Evolutionary conservation across 192 early-diverging fungal species (phyloP).

Genomic region (Coemansia sp.): DNA sequence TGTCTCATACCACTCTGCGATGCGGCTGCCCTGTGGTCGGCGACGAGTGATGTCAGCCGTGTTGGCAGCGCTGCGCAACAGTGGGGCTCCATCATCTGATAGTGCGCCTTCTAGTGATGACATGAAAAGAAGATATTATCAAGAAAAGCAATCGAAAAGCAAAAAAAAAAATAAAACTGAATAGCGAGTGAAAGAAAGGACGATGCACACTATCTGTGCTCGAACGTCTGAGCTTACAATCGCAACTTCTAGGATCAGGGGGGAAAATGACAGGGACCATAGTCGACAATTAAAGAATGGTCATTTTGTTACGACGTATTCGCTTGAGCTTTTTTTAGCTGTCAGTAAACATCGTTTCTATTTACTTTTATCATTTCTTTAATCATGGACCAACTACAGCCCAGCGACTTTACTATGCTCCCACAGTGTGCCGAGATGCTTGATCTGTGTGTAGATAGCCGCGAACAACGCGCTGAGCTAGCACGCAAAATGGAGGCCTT

Average conservation of each 20-base stretch:
- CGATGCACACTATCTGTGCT: not conserved
- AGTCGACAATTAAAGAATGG: no score
- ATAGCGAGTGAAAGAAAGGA: not conserved
- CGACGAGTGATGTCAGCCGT: slow-evolving; percentile 5
- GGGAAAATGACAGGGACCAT: no score
- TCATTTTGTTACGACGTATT: no score
- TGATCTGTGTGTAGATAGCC: slow-evolving; percentile 40
- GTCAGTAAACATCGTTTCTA: not conserved
- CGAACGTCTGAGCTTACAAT: no score
- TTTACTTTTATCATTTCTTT: not conserved
- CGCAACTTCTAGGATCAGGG: no score
- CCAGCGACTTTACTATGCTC: slow-evolving; percentile 54
- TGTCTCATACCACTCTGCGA: slow-evolving; percentile 28
- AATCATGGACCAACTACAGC: slow-evolving; percentile 43
- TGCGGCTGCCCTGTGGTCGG: slow-evolving; percentile 12
- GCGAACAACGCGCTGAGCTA: slow-evolving; percentile 48
- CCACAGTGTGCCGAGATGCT: slow-evolving; percentile 52
- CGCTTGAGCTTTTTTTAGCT: not conserved
- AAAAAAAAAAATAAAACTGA: not conserved
- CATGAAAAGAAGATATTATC: not conserved
- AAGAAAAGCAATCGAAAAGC: no score
- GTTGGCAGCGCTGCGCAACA: not conserved
- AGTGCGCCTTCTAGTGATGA: not conserved
- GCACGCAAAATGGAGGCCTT: slow-evolving; percentile 48
- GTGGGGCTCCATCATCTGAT: not conserved